Evolutionary conservation across 345 rosid genomes (phyloP).

Genomic region (Stellera chamaejasme): DNA sequence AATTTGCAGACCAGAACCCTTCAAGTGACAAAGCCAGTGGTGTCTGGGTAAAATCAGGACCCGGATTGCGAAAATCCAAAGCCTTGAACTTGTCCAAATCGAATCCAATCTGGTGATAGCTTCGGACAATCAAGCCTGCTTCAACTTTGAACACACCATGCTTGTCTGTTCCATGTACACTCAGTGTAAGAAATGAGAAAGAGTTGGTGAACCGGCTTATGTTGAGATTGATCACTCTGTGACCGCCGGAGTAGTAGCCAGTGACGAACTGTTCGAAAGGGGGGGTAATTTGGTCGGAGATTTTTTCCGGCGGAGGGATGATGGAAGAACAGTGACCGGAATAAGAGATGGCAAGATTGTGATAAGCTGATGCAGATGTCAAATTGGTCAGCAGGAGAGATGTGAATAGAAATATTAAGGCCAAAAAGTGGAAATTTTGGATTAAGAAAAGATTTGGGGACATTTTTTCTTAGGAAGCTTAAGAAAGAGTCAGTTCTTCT

Average conservation of each 20-base stretch:
- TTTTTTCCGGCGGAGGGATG: constrained; percentile 8
- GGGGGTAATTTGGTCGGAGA: constrained; percentile 6
- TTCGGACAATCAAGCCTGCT: constrained; percentile 10
- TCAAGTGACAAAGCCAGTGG: constrained; percentile 15
- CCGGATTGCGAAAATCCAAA: too few species aligned
- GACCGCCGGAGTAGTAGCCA: constrained; percentile 16
- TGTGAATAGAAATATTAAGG: too few species aligned
- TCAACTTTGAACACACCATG: constrained; percentile 16
- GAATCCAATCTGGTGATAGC: not conserved
- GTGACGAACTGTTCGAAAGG: constrained; percentile 3
- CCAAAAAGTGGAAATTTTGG: too few species aligned
- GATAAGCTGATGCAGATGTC: too few species aligned
- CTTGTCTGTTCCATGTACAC: constrained; percentile 5
- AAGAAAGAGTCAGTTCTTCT: too few species aligned
- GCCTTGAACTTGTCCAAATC: too few species aligned
- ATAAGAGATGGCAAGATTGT: constrained; percentile 5
- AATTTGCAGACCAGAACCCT: constrained; percentile 41
- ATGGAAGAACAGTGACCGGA: constrained; percentile 21
- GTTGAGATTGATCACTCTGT: not conserved
- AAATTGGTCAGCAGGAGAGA: too few species aligned
- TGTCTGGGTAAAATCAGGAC: not conserved
- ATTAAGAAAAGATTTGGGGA: too few species aligned
- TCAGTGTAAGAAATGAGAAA: constrained; percentile 3
- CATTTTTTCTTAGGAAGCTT: too few species aligned
- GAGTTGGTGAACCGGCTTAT: not conserved